These are phyloP conservation scores for Exophiala phaeomuriformis DNA, from an alignment of 2,329 filamentous ascomycete species.

Conservation along the genomic window DNA sequence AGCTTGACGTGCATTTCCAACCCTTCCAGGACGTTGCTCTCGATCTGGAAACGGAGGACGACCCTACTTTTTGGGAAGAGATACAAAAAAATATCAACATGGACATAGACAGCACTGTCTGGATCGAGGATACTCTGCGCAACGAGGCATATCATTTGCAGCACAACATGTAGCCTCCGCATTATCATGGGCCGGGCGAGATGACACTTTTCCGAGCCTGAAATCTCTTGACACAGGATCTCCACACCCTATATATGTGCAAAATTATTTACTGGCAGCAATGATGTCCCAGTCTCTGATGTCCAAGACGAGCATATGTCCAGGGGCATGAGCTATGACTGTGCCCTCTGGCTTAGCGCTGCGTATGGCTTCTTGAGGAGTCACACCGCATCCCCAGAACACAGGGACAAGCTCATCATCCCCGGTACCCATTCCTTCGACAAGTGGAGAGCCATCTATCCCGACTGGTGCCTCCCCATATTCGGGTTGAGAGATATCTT, in stretches of 20 bases:
- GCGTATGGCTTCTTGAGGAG: constrained; percentile 58
- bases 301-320: constrained; percentile 57
- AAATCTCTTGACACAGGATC: no score
- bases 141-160: constrained; percentile 2
- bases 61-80: constrained; percentile 38
- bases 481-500: constrained; percentile 46
- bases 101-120: constrained; percentile 37
- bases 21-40: constrained; percentile 31
- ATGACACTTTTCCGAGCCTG: neutral
- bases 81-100: constrained; percentile 36
- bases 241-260: no score
- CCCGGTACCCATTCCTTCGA: constrained; percentile 24
- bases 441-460: constrained; percentile 32
- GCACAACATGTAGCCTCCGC: neutral
- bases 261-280: neutral
- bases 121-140: constrained; percentile 27
- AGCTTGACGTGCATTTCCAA: constrained; percentile 12
- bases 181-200: neutral
- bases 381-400: constrained; percentile 61
- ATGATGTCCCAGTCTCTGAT: constrained; percentile 23
- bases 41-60: constrained; percentile 33
- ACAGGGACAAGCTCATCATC: constrained; percentile 45
- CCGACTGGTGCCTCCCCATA: constrained; percentile 49
- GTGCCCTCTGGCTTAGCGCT: constrained; percentile 47
- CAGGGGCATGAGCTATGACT: constrained; percentile 56